Conservation (phyloP, 139 green algal species). For the Coelastrella sp. region DNA sequence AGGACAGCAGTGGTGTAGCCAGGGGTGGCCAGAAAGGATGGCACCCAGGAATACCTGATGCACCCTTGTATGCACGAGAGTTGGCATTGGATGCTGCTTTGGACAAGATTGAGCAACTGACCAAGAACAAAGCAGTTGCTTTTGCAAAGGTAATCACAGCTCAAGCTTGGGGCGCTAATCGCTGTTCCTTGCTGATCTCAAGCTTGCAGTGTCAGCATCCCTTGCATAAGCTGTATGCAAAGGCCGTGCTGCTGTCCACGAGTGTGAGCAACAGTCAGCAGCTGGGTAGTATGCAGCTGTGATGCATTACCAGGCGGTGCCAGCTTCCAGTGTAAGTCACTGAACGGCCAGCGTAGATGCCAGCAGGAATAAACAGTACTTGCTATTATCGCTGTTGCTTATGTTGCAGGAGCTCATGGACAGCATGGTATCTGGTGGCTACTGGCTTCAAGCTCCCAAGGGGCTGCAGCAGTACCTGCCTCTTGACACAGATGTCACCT, state of each 20-base stretch:
- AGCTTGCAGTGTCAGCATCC: too few relatives aligned
- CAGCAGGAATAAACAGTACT: too few relatives aligned
- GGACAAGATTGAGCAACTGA: background rate
- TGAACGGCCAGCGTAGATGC: too few relatives aligned
- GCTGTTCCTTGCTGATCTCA: too few relatives aligned
- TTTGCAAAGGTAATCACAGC: constrained; percentile 8
- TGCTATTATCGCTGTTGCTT: background rate
- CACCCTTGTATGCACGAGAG: background rate
- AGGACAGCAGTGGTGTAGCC: background rate
- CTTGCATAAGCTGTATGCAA: too few relatives aligned
- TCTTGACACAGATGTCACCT: background rate
- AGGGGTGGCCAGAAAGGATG: background rate
- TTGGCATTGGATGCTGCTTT: background rate
- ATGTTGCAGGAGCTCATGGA: background rate
- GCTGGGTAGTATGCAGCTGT: too few relatives aligned
- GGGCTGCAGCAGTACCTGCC: background rate
- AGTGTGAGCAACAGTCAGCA: too few relatives aligned
- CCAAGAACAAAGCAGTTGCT: background rate
- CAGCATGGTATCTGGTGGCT: constrained; percentile 4
- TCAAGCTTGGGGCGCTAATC: too few relatives aligned
- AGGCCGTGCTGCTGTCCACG: too few relatives aligned
- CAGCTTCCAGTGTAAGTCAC: too few relatives aligned
- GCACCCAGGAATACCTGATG: constrained; percentile 7
- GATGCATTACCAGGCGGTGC: too few relatives aligned
- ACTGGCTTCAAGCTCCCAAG: background rate